Evolutionary conservation across 768 basidiomycete genomes (phyloP), one percentile per base, ranked within the genome.

Genomic region (Pleurotus cornucopiae): DNA sequence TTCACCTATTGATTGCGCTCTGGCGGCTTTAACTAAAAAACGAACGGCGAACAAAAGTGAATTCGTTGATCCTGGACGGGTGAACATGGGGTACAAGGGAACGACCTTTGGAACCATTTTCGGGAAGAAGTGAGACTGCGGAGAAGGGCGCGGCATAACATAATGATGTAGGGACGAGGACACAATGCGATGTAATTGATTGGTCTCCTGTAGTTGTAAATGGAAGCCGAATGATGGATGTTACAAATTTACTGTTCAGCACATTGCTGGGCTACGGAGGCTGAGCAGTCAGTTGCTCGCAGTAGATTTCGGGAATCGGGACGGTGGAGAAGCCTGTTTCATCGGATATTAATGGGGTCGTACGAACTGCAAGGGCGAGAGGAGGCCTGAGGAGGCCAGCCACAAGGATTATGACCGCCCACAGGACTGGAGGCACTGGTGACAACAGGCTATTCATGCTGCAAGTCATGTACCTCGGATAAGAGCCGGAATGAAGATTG

Each of bases 61-160:
- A 2, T 84, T 79, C 69, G 63, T 71, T 57, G 83, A 85, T 60
- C 83, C 83, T 26, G 84, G 83, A 9, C 68, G 73, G 25, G 74
- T 66, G 9, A 63, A 75, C 64, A 58, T 81, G 26, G 82, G 78
- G 81, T 83, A 76, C 61, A 55, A 76, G 55, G 70, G 70, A 47
- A 78, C 75, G 1, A 81, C 80, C 0, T 79, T 80, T 59, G 75
- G 65, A 9, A 71, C 75, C 0, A 77, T 82, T 45, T 73, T 78
- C 56, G 64, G 67, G 38, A 58, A 54, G 40, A 63, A 67, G 40
- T 66, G 58, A 58, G 41, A 44, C n/a, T 44, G n/a, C n/a, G 20
- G 41, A 44, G n/a, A 21, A 44, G n/a, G 41, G 41, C 20, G 20
- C 41, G 41, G 41, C n/a, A 49, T n/a, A 43, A 41, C 23, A 18